These are phyloP conservation scores for Aspergillus cavernicola DNA, from an alignment of 495 filamentous ascomycete species.

Conservation along the genomic window DNA sequence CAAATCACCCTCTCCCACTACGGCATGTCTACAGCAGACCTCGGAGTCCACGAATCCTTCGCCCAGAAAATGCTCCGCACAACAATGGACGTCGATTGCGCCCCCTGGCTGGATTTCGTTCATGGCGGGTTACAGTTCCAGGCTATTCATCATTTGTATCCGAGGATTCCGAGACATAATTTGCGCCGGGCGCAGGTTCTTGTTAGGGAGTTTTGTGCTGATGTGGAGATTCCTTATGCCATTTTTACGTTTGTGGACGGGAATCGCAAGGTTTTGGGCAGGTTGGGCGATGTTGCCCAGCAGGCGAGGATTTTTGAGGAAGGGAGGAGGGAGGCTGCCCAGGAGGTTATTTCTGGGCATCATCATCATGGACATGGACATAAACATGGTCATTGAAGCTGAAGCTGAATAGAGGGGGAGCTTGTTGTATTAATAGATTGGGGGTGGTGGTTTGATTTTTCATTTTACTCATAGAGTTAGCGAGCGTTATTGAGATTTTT, in stretches of 20 bases:
- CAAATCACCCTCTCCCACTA: slow-evolving; percentile 97
- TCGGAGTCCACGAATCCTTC: slow-evolving; percentile 84
- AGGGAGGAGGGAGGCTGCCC: slow-evolving; percentile 61
- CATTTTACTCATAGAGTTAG: too few species aligned
- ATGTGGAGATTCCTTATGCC: slow-evolving; percentile 90
- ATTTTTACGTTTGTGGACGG: slow-evolving; percentile 91
- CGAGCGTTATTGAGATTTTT: too few species aligned
- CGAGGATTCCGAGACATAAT: slow-evolving; percentile 92
- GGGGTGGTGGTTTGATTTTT: too few species aligned
- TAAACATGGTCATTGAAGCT: too few species aligned
- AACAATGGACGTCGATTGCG: slow-evolving; percentile 97
- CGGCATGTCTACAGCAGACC: slow-evolving; percentile 90
- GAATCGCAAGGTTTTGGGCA: slow-evolving; percentile 81
- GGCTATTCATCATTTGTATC: slow-evolving; percentile 90
- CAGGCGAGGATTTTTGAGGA: slow-evolving; percentile 87
- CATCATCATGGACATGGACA: too few species aligned
- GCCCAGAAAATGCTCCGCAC: slow-evolving; percentile 95
- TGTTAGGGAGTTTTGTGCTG: slow-evolving; percentile 83
- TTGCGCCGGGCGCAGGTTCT: slow-evolving; percentile 75
- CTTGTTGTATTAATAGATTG: too few species aligned
- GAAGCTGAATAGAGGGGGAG: too few species aligned
- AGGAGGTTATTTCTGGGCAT: slow-evolving; percentile 35
- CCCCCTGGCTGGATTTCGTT: slow-evolving; percentile 91
- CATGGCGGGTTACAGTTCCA: slow-evolving; percentile 97
- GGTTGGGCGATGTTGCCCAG: slow-evolving; percentile 77